These are phyloP conservation scores for Penicillium sp. DNA, from an alignment of 2,329 filamentous ascomycete species.

Conservation along the genomic window DNA sequence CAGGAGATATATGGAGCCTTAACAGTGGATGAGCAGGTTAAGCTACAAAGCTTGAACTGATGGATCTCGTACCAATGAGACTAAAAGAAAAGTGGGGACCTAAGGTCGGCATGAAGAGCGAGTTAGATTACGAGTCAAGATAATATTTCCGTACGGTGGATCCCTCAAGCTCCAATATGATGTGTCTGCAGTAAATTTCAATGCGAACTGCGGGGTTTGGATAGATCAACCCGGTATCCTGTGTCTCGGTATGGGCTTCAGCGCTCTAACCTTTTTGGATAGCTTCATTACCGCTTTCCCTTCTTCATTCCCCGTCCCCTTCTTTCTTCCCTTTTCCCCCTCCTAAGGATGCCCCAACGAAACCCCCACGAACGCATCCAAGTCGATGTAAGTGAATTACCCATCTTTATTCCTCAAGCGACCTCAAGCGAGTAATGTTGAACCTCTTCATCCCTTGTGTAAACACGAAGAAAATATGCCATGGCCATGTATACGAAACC, in stretches of 20 bases:
- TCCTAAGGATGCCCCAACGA: slow-evolving; percentile 28
- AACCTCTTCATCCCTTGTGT: not conserved
- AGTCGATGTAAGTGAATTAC: slow-evolving; percentile 31
- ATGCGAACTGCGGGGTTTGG: not conserved
- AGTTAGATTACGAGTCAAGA: not conserved
- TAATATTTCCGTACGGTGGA: not conserved
- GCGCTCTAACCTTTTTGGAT: slow-evolving; percentile 2
- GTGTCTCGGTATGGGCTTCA: slow-evolving; percentile 3
- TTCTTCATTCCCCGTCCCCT: not conserved
- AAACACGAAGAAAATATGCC: not conserved
- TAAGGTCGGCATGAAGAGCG: not conserved
- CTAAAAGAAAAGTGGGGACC: not conserved
- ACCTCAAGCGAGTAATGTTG: not conserved
- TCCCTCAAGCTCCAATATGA: not conserved
- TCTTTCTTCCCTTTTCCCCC: not conserved
- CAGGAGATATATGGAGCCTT: slow-evolving; percentile 56
- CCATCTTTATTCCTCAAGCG: not conserved
- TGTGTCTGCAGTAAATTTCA: not conserved
- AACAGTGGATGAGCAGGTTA: slow-evolving; percentile 51
- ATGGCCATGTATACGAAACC: not conserved
- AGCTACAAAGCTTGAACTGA: slow-evolving; percentile 35
- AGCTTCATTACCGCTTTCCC: not conserved
- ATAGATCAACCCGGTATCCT: slow-evolving; percentile 13
- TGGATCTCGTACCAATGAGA: not conserved
- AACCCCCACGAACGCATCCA: slow-evolving; percentile 33